Base-by-base conservation (phyloP, 106 monocot species). In the Chionographis japonica region DNA sequence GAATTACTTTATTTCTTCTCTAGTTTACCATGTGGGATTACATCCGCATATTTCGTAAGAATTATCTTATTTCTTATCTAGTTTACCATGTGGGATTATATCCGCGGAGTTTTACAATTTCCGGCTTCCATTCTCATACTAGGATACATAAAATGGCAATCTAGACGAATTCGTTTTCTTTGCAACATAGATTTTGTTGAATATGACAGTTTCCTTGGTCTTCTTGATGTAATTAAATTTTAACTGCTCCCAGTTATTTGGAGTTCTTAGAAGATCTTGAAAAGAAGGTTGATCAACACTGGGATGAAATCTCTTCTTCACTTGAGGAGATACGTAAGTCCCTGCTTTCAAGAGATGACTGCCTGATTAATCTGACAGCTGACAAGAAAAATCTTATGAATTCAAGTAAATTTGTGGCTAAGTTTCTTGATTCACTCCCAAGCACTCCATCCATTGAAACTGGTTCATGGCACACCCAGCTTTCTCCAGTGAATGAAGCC, bases 281-380 rank as follows among this genome's bases (percentile, higher is more conserved):
- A 67, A 93, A 85, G 61, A 92, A 66, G 58, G 69, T 98, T 63
- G 90, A 98, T 80, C 57, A 97, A 68, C 83, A 86, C 50, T 98
- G 97, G 97, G 85, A 83, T 38, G 75, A 73, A 65, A 90, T 98
- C 62, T 85, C 92, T 77, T 83, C 80, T 57, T 90, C 93, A 16
- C 85, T 98, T 14, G 90, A 98, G 64, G 92, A 87, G 71, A 98
- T 98, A 56, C 86, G 97, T 8, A 69, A 49, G 77, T 78, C 83
- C 20, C 56, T 98, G 39, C 72, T 98, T 50, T 80, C 80, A 19
- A 89, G 80, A 73, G 54, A 85, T 75, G 83, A 87, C 12, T 98
- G 97, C 81, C 74, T 98, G 63, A 60, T 98, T 67, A 98, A 98
- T 72, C 61, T 98, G 83, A 98, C 97, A 36, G 78, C 87, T 65